phyloP scores from a whole-genome alignment of 495 filamentous ascomycete genomes.

The Hypoxylon lienhwacheense region DNA sequence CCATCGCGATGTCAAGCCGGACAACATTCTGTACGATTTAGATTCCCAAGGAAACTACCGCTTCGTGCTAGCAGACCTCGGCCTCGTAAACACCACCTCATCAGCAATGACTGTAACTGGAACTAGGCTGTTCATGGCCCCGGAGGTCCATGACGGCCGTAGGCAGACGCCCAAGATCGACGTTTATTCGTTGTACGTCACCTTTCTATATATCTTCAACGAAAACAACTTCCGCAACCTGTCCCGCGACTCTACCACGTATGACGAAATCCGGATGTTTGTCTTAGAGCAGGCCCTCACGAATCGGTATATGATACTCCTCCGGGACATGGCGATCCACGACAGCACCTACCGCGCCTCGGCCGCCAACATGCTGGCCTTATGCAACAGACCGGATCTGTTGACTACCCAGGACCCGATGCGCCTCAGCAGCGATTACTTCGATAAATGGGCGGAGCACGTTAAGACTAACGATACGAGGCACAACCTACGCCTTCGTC shows the following conservation, averaged over 20 bases:
- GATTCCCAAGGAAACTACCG: conserved; percentile 16
- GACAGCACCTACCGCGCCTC: not conserved
- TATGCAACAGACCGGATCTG: not conserved
- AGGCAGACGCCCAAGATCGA: conserved; percentile 44
- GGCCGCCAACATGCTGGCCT: not conserved
- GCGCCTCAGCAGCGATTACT: not conserved
- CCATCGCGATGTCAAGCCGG: conserved; percentile 79
- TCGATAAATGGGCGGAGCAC: not conserved
- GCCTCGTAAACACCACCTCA: conserved; percentile 21
- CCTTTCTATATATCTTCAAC: conserved; percentile 20
- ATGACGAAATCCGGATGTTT: not conserved
- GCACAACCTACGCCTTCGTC: too few relatives aligned
- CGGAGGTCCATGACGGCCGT: conserved; percentile 34
- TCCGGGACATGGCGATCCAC: conserved; percentile 11
- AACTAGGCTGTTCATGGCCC: conserved; percentile 40
- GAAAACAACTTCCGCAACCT: not conserved
- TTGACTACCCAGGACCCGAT: not conserved
- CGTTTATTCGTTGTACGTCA: conserved; percentile 50
- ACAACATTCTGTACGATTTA: conserved; percentile 63
- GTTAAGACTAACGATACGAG: not conserved
- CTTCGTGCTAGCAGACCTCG: conserved; percentile 44
- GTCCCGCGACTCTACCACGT: not conserved
- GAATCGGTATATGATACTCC: not conserved
- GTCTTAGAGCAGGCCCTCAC: not conserved
- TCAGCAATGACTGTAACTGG: conserved; percentile 30